These are phyloP conservation scores for Insectozyma bohioensis DNA, from an alignment of 1,139 yeast genomes.

Conservation along the genomic window DNA sequence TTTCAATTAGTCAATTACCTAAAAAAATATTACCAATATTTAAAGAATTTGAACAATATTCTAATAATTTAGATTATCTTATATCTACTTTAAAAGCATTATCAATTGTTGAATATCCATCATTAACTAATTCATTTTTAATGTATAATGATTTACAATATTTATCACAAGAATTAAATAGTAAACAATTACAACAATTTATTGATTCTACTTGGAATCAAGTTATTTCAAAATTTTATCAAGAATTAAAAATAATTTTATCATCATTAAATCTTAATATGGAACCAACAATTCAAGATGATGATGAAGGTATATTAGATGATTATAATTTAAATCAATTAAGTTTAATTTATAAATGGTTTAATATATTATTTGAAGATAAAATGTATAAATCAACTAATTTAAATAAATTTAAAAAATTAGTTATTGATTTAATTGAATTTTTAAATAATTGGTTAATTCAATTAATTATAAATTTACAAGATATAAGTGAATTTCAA, in stretches of 20 bases:
- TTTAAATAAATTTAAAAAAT: slow-evolving; percentile 24
- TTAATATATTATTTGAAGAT: slow-evolving; percentile 21
- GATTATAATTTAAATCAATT: slow-evolving; percentile 23
- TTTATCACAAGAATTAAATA: slow-evolving; percentile 16
- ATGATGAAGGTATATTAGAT: slow-evolving; percentile 17
- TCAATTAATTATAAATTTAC: slow-evolving; percentile 24
- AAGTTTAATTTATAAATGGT: slow-evolving; percentile 25
- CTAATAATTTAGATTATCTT: slow-evolving; percentile 14
- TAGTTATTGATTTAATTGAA: slow-evolving; percentile 29
- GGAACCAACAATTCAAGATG: slow-evolving; percentile 11
- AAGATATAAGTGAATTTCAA: slow-evolving; percentile 40
- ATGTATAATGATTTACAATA: slow-evolving; percentile 37
- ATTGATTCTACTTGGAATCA: slow-evolving; percentile 24
- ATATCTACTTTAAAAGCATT: slow-evolving; percentile 32
- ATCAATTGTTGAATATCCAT: slow-evolving; percentile 34
- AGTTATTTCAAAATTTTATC: slow-evolving; percentile 20
- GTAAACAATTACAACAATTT: slow-evolving; percentile 19
- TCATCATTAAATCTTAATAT: slow-evolving; percentile 18
- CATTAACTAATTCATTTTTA: slow-evolving; percentile 30
- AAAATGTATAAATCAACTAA: slow-evolving; percentile 29
- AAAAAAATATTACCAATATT: slow-evolving; percentile 20
- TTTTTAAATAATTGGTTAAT: slow-evolving; percentile 32
- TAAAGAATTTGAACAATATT: slow-evolving; percentile 20
- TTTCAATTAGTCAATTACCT: slow-evolving; percentile 22
- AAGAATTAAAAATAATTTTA: slow-evolving; percentile 20